Evolutionary conservation across 2,329 filamentous ascomycete genomes (phyloP), one percentile per base, ranked within the genome.

Genomic region (Fusarium austroafricanum): DNA sequence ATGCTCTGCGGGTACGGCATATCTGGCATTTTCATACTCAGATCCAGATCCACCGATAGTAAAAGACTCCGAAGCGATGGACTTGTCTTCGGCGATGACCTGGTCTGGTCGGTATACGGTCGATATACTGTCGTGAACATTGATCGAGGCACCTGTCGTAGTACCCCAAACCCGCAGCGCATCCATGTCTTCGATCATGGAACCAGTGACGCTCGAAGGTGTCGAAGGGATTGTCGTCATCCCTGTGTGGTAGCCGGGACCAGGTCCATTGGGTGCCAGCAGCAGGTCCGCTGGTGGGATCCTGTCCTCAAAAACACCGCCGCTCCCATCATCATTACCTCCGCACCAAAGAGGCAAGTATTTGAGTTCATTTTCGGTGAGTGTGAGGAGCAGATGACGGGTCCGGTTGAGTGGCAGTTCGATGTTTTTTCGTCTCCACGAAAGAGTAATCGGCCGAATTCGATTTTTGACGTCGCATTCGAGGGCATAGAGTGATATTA

Each of bases 261-360:
- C 83, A 2, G 83, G 83, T 0, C 82, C 82, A 26, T 72, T 79
- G 3, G 83, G 82, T 0, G 83, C 83, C 72, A 83, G 78, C 1
- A 52, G 18, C 49, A 44, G 20, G 23, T 81, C 76, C 2, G 83
- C 76, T 2, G 77, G 77, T 0, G 83, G 83, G 14, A 84, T 76
- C 4, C 67, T 65, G 1, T 75, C 58, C 64, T 83, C 80, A 55
- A 83, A 85, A 2, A 86, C 83, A 8, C 83, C 83, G 21, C 84
- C 83, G 6, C 82, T 84, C 17, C 81, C 82, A 65, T 87, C 84
- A 59, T 87, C 80, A 42, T 79, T 75, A 2, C 80, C 89, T 6
- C 86, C 89, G 1, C 88, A 89, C 88, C 88, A 92, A 6, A 91
- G 78, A 0, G 90, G 89, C 5, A 92, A 80, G 65, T 84, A 91